Percentiles rank a stretch among this genome's conserved stretches.
Evolutionary conservation across 208 protist genomes (phyloP).

Genomic region (Blastocrithidia nonstop): DNA sequence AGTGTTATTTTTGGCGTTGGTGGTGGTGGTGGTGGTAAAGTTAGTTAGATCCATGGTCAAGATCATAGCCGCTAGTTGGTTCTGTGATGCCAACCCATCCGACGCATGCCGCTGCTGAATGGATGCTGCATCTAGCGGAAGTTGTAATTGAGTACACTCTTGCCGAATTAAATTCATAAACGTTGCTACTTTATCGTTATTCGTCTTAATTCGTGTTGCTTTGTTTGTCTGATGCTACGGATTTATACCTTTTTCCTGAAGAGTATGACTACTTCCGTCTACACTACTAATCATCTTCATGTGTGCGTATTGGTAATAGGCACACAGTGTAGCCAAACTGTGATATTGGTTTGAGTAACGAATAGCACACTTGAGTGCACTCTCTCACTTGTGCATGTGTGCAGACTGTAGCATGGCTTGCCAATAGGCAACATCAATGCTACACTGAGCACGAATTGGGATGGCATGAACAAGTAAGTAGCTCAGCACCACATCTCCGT

Average conservation of each 20-base stretch:
- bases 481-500: constrained; percentile 41
- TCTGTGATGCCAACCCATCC: constrained; percentile 71
- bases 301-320: constrained; percentile 57
- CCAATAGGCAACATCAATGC: constrained; percentile 66
- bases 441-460: constrained; percentile 57
- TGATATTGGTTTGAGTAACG: constrained; percentile 66
- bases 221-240: too few species aligned
- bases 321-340: constrained; percentile 41
- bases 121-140: constrained; percentile 44
- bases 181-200: background rate
- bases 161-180: constrained; percentile 12
- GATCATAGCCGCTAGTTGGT: constrained; percentile 73
- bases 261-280: too few species aligned
- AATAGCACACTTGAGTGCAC: constrained; percentile 46
- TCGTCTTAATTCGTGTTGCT: too few species aligned
- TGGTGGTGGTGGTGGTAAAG: constrained; percentile 21
- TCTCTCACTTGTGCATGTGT: constrained; percentile 54
- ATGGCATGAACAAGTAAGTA: constrained; percentile 71
- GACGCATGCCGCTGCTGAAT: constrained; percentile 69
- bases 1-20: too few species aligned
- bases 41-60: constrained; percentile 29
- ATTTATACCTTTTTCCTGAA: too few species aligned
- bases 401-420: constrained; percentile 57
- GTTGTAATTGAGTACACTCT: constrained; percentile 40
- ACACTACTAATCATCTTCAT: too few species aligned